Percentiles rank a stretch among this genome's conserved stretches.
Evolutionary conservation across 1,139 yeast genomes (phyloP).

Genomic region (Sugiyamaella novakii): DNA sequence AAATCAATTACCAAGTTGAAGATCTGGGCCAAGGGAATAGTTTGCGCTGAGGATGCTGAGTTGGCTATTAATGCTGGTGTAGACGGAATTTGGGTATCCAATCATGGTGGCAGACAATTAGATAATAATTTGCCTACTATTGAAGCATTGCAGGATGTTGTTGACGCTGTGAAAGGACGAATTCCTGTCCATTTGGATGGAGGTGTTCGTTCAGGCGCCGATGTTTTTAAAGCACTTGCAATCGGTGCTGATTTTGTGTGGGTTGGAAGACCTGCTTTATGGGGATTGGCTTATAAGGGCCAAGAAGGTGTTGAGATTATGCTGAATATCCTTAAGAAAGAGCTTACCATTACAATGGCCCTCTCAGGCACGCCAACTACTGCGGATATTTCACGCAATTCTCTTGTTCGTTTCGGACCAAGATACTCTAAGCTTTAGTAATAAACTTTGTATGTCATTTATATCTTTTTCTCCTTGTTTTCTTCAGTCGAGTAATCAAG

Average conservation of each 20-base stretch:
- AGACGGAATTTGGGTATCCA: conserved; percentile 61
- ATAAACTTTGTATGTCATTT: background rate
- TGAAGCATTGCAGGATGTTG: conserved; percentile 61
- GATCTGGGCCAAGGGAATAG: conserved; percentile 54
- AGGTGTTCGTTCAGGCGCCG: conserved; percentile 65
- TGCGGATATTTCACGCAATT: conserved; percentile 26
- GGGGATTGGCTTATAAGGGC: conserved; percentile 66
- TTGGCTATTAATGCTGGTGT: conserved; percentile 56
- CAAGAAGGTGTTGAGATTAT: conserved; percentile 55
- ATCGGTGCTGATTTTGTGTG: conserved; percentile 74
- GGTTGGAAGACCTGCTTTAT: conserved; percentile 63
- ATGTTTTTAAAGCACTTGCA: conserved; percentile 61
- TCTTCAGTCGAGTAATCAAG: no score
- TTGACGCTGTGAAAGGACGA: conserved; percentile 49
- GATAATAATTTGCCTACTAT: conserved; percentile 62
- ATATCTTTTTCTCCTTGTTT: background rate
- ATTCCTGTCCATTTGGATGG: conserved; percentile 64
- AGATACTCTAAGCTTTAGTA: conserved; percentile 24
- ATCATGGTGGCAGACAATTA: conserved; percentile 69
- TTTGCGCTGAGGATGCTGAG: conserved; percentile 60
- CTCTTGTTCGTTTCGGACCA: conserved; percentile 32
- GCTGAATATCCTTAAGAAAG: conserved; percentile 36
- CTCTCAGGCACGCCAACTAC: conserved; percentile 32
- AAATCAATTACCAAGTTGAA: conserved; percentile 38
- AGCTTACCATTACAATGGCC: conserved; percentile 37